Base-by-base conservation (phyloP, 495 filamentous ascomycete genomes). In the Xylaria longipes region DNA sequence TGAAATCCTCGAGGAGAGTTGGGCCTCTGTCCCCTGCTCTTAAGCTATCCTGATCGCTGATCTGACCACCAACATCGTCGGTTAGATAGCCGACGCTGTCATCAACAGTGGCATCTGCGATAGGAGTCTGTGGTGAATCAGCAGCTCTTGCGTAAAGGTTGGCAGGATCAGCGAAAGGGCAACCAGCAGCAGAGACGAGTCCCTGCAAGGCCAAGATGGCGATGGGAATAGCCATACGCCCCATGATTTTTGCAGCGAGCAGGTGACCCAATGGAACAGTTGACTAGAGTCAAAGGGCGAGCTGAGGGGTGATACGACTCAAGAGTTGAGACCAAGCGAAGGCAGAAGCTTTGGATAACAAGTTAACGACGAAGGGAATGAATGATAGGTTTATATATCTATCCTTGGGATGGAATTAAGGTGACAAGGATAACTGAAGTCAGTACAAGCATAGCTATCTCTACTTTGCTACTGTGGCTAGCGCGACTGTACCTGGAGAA, bases 1-100 rank as follows among this genome's bases (percentile, higher is more conserved):
- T 93, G 67, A 92, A 94, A 74, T 95, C 93, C 75, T 95, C 92
- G 12, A 95, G 82, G 46, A 94, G 82, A 2, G 91, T 92, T 17
- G 92, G 87, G 1, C 93, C 93, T 60, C 92, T 86, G n/a, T 86
- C 83, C 0, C 93, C 93, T 58, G 89, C 92, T 73, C 86, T 92
- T 61, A 95, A 80, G 73, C 91, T 93, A 73, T 86, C 83, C 73
- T 90, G 89, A 58, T 95, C 92, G 43, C 82, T 83, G 62, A 95
- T 91, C 0, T 91, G 92, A 14, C 90, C 91, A n/a, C 92, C 92
- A 20, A 89, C 89, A 78, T 95, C 92, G 57, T 88, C 88, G 0
- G 92, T 94, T 74, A 93, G 80, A 78, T 81, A 93, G 5, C 81
- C 80, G 70, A 87, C 80, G 56, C 82, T 84, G 80, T 95, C 92